Evolutionary conservation across 768 basidiomycete species (phyloP), one percentile per base, ranked within the genome.

Genomic region (Suillus placidus): DNA sequence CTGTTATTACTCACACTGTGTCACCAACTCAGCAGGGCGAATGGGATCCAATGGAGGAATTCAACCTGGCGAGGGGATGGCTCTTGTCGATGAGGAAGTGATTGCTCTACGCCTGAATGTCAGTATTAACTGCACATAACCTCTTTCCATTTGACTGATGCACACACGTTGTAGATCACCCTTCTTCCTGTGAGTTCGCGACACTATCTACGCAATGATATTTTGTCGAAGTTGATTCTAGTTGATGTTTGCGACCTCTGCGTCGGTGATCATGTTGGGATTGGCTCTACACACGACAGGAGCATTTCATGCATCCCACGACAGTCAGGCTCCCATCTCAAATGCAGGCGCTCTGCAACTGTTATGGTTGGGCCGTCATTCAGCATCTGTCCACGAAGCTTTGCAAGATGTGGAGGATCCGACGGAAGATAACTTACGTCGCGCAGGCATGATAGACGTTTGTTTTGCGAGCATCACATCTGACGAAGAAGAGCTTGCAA

Each of bases 391-490:
- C 9, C 7, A 35, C 7, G 61, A 51, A 7, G 61, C 20, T 42
- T 20, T 64, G 16, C 23, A 56, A 12, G 40, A 23, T 18, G 55
- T 60, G 30, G 26, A 30, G 12, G 20, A 42, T 35, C 52, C 52
- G 45, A 57, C 40, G n/a, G 54, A 55, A 7, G 38, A 23, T 26
- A 57, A 47, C 32, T 30, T 64, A 16, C 63, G 56, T 10, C 32
- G 35, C 3, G 63, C 63, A 16, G 38, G 63, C 16, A 64, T 64
- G 63, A 42, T 64, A 40, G 63, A 58, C 9, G 42, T 64, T 30
- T 45, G 54, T 45, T 57, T 64, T 43, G 40, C 40, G 32, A 45
- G 49, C 35, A 62, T 23, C 13, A 30, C 34, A 30, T 62, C 35
- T 13, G 37, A 13, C 16, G 49, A 51, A 47, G 62, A 37, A 55